Evolutionary conservation across 108 stramenopile species (phyloP), one percentile per base, ranked within the genome.

Genomic region (Aurantiochytrium sp.): DNA sequence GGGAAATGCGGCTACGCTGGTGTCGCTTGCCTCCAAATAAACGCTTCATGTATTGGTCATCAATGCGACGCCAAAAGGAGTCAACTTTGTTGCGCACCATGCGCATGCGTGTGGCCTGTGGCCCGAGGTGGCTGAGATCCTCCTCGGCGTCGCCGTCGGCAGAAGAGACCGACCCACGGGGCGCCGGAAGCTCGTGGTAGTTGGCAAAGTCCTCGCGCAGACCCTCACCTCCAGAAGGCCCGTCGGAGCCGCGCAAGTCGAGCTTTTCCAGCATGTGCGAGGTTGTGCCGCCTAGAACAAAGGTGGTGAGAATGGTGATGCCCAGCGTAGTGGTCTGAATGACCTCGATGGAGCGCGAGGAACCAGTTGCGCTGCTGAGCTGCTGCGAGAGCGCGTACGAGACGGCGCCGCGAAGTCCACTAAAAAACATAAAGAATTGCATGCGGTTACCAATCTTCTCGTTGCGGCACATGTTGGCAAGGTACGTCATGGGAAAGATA

Each of bases 341-440:
- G 60, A 88, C 28, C 16, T 72, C 90, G 43, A 87, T 88, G 53
- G 29, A 19, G 28, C 51, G 19, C 53, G 10, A 5, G 2, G 23
- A 43, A 49, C 87, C 88, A 23, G 95, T 97, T 87, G 93, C 94
- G 90, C 96, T 95, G 43, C 97, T 97, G 96, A 99, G 97, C 89
- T 97, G 96, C 91, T 96, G 95, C 19, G 95, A 91, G 58, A 98
- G 91, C 5, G 98, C 98, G 90, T 96, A 98, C 5, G 98, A 97
- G 91, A 99, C 97, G 44, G 98, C 98, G 6, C 98, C 97, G 28
- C 98, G 92, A 14, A 98, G 90, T 4, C 98, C 98, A 5, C 96
- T 97, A 90, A 99, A 99, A 97, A 97, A 99, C 72, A 99, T 91
- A 14, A 98, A 97, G 58, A 91, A 89, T 91, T 98, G 97, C 97